Base-by-base conservation (phyloP, 768 basidiomycete species). In the Hemileccinum impolitum region DNA sequence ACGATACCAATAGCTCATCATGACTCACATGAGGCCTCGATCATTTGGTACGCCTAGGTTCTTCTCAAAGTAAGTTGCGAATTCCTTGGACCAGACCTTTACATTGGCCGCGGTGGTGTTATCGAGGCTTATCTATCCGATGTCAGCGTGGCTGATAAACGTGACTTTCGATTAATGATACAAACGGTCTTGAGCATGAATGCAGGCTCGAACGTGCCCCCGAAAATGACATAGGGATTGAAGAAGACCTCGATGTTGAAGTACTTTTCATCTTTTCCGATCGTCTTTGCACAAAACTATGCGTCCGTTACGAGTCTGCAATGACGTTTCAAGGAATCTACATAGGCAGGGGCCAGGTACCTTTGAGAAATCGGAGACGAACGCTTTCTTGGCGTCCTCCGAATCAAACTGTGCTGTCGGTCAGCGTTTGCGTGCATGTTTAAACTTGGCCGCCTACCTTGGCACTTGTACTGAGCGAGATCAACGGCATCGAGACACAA, bases 181-280 rank as follows among this genome's bases (percentile, higher is more conserved):
- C 84, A 45, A 51, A 88, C 87, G 50, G 85, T 67, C 39, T 63
- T 66, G 45, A 88, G 67, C 43, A 76, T 69, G 65, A 85, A 78
- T 4, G 84, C 81, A 17, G 85, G 85, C 14, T 86, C 84, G 45
- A 84, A 77, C 4, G 78, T 77, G 13, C 85, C 85, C 17, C 55
- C 71, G 58, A 81, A 87, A 3, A 80, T 75, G 51, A 87, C 73
- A 31, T 70, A 73, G 45, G 86, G 80, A 55, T 82, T 80, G 69
- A 82, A 73, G 11, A 63, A 71, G 56, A 81, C 74, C 53, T 74
- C 73, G 53, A 80, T 68, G n/a, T 74, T 71, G 54, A 88, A 79
- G 54, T 75, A 73, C 13, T 50, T 26, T 57, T 82, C 78, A 0
- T 82, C 81, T 60, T 84, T 87, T 1, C 63, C 62, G 52, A 87